These are phyloP conservation scores for Pseudotsuga menziesii DNA, from an alignment of 75 land plant genomes.

Conservation along the genomic window DNA sequence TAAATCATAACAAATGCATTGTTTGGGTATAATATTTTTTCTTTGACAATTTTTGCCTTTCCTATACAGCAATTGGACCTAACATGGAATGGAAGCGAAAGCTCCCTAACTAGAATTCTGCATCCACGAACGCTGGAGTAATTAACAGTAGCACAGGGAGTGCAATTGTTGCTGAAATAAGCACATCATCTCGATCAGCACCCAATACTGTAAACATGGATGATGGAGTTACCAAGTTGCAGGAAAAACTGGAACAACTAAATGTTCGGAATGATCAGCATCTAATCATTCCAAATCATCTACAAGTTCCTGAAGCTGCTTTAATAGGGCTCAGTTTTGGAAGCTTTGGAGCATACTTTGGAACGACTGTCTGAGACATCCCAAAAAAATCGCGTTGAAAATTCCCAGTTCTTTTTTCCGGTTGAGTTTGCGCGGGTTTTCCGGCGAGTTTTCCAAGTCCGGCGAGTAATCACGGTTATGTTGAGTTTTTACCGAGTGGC, in stretches of 20 bases:
- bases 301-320: constrained; percentile 87
- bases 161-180: constrained; percentile 16
- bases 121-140: constrained; percentile 16
- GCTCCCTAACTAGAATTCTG: constrained; percentile 13
- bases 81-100: constrained; percentile 94
- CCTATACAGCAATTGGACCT: constrained; percentile 20
- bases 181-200: constrained; percentile 13
- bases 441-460: no score
- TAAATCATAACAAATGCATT: background rate
- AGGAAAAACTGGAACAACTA: constrained; percentile 54
- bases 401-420: no score
- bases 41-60: background rate
- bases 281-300: constrained; percentile 82
- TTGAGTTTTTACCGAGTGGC: no score
- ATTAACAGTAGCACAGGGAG: constrained; percentile 18
- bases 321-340: constrained; percentile 76
- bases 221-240: constrained; percentile 25
- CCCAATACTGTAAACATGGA: constrained; percentile 21
- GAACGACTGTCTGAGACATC: no score
- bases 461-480: no score
- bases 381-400: no score
- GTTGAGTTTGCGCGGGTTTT: no score
- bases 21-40: background rate
- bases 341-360: constrained; percentile 61
- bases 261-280: constrained; percentile 50